Percentiles rank a stretch among this genome's conserved stretches.
These are phyloP conservation scores for Sporothrix humicola DNA, from an alignment of 2,329 filamentous ascomycete genomes.

Conservation along the genomic window DNA sequence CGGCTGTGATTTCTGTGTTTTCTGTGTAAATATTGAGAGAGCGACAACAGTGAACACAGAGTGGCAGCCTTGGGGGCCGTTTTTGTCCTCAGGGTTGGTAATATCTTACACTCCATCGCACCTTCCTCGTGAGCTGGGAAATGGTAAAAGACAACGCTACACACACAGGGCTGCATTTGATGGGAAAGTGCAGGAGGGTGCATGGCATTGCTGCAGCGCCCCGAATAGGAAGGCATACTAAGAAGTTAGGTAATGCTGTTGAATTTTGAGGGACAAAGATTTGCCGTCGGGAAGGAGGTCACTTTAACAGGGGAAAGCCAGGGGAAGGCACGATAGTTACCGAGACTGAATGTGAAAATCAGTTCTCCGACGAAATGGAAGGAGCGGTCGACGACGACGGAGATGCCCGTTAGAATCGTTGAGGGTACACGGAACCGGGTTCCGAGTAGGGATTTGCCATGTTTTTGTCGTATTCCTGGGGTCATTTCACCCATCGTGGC, in stretches of 20 bases:
- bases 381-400: no score
- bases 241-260: neutral
- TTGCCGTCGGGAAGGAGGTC: no score
- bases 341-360: no score
- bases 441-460: neutral
- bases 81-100: neutral
- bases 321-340: no score
- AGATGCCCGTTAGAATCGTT: no score
- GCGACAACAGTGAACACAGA: neutral
- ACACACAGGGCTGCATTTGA: neutral
- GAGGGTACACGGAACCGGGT: no score
- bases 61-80: neutral
- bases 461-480: neutral
- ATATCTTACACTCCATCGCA: no score
- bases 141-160: neutral
- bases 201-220: neutral
- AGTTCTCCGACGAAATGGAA: no score
- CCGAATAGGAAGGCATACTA: slow-evolving; percentile 13
- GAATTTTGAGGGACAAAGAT: no score
- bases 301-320: neutral
- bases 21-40: neutral
- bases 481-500: no score
- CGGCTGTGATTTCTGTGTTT: no score
- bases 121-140: neutral
- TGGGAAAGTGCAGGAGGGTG: no score